Evolutionary conservation across 164 flowering plant genomes (phyloP).

Genomic region (Taxillus chinensis): DNA sequence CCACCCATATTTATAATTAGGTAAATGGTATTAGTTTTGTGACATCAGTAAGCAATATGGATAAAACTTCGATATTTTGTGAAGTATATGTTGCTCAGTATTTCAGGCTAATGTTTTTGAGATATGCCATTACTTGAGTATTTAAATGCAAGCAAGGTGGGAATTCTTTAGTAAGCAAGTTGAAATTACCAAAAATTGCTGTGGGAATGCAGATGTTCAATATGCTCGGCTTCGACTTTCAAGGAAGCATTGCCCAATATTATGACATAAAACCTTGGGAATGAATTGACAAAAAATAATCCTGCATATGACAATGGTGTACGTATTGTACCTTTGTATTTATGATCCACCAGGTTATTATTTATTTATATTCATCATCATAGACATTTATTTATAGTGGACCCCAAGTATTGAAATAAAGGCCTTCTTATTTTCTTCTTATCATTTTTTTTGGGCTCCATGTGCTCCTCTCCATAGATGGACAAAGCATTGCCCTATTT

Average conservation of each 20-base stretch:
- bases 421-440: no score
- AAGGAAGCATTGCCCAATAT: slow-evolving; percentile 33
- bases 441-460: no score
- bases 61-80: no score
- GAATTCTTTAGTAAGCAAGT: slow-evolving; percentile 70
- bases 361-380: neutral
- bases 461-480: no score
- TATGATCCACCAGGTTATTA: slow-evolving; percentile 47
- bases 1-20: no score
- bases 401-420: no score
- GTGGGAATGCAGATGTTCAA: slow-evolving; percentile 70
- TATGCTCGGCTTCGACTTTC: slow-evolving; percentile 79
- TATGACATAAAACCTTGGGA: slow-evolving; percentile 57
- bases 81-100: neutral
- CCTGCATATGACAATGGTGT: slow-evolving; percentile 57
- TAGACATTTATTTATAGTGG: no score
- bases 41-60: no score
- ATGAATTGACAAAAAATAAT: slow-evolving; percentile 20
- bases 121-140: slow-evolving; percentile 23
- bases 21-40: no score
- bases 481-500: no score
- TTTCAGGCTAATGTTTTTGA: slow-evolving; percentile 31
- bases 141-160: slow-evolving; percentile 24
- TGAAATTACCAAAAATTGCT: slow-evolving; percentile 45
- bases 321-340: slow-evolving; percentile 50